Conservation (phyloP, 2,329 filamentous ascomycete species). For the Pyricularia sp. region DNA sequence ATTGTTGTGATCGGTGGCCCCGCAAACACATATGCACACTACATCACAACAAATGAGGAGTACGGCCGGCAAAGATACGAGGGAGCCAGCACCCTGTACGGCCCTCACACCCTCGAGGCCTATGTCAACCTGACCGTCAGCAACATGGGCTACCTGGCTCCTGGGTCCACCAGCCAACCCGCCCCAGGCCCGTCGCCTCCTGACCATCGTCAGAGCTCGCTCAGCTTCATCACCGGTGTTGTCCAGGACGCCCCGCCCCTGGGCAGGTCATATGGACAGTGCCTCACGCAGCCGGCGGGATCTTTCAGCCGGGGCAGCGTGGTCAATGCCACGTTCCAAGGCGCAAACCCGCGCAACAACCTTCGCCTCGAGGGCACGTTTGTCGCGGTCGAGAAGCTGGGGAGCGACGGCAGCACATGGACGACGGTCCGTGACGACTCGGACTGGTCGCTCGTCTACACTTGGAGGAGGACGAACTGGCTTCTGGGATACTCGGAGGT, state of each 20-base stretch:
- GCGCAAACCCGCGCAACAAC: conserved; percentile 81
- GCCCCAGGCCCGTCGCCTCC: conserved; percentile 54
- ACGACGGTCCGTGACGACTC: conserved; percentile 54
- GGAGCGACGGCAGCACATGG: conserved; percentile 38
- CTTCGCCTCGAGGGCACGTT: conserved; percentile 66
- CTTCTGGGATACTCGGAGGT: conserved; percentile 65
- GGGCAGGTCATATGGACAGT: conserved; percentile 54
- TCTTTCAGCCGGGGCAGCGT: conserved; percentile 43
- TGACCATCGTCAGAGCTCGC: conserved; percentile 61
- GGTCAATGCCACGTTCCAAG: conserved; percentile 59
- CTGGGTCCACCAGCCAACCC: conserved; percentile 27
- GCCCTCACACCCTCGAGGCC: conserved; percentile 67
- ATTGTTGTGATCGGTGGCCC: conserved; percentile 79
- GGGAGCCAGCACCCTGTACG: conserved; percentile 84
- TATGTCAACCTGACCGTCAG: conserved; percentile 77
- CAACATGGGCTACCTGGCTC: conserved; percentile 53
- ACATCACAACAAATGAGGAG: conserved; percentile 68
- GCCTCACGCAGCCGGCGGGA: conserved; percentile 37
- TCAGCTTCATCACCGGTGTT: conserved; percentile 71
- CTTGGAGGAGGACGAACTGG: conserved; percentile 61
- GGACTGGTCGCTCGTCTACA: conserved; percentile 73
- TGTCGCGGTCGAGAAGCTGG: conserved; percentile 56
- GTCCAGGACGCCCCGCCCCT: conserved; percentile 56
- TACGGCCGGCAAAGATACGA: conserved; percentile 81
- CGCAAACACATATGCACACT: conserved; percentile 81